Evolutionary conservation across 306 rosid species (phyloP), one percentile per base, ranked within the genome.

Genomic region (Corylus avellana): DNA sequence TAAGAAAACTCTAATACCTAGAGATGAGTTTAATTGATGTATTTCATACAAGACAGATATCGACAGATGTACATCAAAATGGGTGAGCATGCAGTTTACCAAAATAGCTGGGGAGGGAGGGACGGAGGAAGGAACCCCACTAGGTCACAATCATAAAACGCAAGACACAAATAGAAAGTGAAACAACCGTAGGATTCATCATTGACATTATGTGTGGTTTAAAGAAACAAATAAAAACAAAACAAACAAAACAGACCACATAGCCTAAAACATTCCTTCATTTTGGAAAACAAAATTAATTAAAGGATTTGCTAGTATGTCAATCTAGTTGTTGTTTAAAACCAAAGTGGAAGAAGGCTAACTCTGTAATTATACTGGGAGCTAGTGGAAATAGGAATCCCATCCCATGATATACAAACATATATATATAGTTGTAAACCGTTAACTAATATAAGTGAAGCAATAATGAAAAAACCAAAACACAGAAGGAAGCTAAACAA

Each of bases 1-100:
- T 27, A 14, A 55, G 46, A 29, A 37, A 39, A 56, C 12, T 49
- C 47, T 27, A 7, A 39, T 70, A 89, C 92, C 91, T 89, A 97
- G 86, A 92, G 79, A 87, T 94, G 97, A 75, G 97, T 94, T 83
- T 94, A 44, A 44, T 8, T 4, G 8, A 4, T 8, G 4, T 1
- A 44, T 8, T 44, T 12, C 22, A 53, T 0, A 20, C 11, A 57
- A 57, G 11, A 18, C 29, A 16, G 0, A 8, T 7, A 20, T 57
- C 29, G 18, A n/a, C 3, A 18, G 8, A 6, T 8, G 3, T 8
- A 7, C 7, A 10, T 54, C 58, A 5, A 54, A 54, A 54, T 5
- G 17, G 6, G 4, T 54, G 58, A 54, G 4, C 18, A 54, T 12
- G 58, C 58, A 54, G 1, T 3, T 54, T 3, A 54, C 18, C 58